Conservation (phyloP, 2,329 filamentous ascomycete species). For the Pseudocercospora pini-densiflorae region DNA sequence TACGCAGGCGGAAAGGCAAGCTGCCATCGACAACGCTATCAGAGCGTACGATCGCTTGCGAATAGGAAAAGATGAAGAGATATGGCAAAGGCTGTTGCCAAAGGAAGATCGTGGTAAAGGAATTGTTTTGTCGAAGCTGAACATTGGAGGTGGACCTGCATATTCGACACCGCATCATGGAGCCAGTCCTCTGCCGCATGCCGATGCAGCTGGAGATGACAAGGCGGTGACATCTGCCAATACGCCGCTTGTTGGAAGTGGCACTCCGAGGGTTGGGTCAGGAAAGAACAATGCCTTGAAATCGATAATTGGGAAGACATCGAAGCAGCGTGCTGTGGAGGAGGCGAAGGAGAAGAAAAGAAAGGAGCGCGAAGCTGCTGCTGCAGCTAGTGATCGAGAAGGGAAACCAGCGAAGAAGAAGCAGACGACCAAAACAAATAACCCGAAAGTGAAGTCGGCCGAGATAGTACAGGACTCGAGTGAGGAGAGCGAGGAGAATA, state of each 20-base stretch:
- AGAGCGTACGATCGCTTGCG: slow-evolving; percentile 66
- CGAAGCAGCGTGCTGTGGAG: slow-evolving; percentile 40
- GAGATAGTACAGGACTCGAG: slow-evolving; percentile 59
- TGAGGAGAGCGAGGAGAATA: slow-evolving; percentile 47
- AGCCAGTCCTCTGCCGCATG: slow-evolving; percentile 37
- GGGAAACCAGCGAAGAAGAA: slow-evolving; percentile 35
- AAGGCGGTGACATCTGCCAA: slow-evolving; percentile 30
- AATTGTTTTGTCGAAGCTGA: slow-evolving; percentile 63
- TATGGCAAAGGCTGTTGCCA: slow-evolving; percentile 66
- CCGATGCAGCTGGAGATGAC: slow-evolving; percentile 27
- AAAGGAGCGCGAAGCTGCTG: slow-evolving; percentile 42
- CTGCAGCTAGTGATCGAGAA: slow-evolving; percentile 37
- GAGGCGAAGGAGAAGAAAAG: slow-evolving; percentile 55
- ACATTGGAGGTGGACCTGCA: slow-evolving; percentile 47
- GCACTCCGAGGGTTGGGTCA: slow-evolving; percentile 33
- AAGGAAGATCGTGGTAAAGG: slow-evolving; percentile 66
- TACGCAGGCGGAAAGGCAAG: slow-evolving; percentile 58
- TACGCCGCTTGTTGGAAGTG: slow-evolving; percentile 35
- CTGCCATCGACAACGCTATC: slow-evolving; percentile 66
- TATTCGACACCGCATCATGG: slow-evolving; percentile 34
- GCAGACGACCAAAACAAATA: slow-evolving; percentile 40
- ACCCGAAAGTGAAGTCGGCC: slow-evolving; percentile 55
- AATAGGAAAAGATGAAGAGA: slow-evolving; percentile 62
- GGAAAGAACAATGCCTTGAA: slow-evolving; percentile 26
- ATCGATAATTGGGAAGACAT: slow-evolving; percentile 43